These are phyloP conservation scores for Botrytis elliptica DNA, from an alignment of 2,329 filamentous ascomycete genomes.

Conservation along the genomic window DNA sequence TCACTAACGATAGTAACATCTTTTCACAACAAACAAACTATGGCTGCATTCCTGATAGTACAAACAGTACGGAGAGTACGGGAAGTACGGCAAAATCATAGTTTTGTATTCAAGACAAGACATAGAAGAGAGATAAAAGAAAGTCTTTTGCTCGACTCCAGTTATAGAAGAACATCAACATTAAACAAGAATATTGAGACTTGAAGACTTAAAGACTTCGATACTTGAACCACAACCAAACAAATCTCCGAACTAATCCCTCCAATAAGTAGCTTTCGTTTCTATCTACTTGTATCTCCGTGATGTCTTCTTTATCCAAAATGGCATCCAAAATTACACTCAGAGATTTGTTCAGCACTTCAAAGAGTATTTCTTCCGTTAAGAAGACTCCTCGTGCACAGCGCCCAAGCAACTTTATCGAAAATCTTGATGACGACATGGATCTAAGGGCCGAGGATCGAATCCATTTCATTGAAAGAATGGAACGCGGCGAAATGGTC, in stretches of 20 bases:
- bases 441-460: background rate
- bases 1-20: too few species aligned
- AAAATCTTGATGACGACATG: background rate
- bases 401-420: background rate
- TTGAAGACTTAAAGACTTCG: background rate
- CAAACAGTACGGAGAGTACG: background rate
- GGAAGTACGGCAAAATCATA: background rate
- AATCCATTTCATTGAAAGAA: background rate
- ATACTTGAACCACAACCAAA: background rate
- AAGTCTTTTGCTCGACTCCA: background rate
- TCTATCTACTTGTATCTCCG: fast-evolving
- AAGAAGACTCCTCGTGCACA: background rate
- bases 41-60: background rate
- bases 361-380: background rate
- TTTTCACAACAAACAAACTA: too few species aligned
- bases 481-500: background rate
- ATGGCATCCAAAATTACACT: background rate
- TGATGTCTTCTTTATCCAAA: background rate
- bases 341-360: background rate
- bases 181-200: background rate
- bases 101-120: background rate
- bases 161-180: background rate
- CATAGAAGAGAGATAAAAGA: background rate
- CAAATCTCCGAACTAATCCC: fast-evolving
- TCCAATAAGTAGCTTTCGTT: fast-evolving